These are phyloP conservation scores for Mycena rosella DNA, from an alignment of 768 basidiomycete genomes.

Conservation along the genomic window DNA sequence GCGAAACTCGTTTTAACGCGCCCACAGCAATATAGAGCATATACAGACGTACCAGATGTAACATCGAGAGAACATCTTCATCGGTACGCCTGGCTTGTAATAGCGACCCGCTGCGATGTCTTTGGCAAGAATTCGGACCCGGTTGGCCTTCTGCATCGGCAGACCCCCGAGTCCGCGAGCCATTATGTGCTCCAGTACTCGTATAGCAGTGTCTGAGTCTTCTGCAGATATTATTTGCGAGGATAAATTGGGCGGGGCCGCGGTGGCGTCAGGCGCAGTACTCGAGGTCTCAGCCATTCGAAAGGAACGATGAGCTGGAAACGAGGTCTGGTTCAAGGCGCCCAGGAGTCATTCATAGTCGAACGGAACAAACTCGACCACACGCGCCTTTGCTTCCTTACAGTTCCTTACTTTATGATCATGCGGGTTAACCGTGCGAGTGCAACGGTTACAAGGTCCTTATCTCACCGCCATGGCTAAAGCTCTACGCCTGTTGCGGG, in stretches of 20 bases:
- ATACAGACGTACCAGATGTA: constrained; percentile 31
- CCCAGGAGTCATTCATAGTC: neutral
- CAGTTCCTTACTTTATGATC: neutral
- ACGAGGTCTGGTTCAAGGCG: too few species aligned
- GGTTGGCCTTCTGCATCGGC: constrained; percentile 28
- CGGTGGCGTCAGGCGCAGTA: too few species aligned
- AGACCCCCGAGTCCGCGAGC: constrained; percentile 25
- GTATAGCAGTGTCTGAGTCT: constrained; percentile 26
- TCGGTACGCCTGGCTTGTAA: constrained; percentile 29
- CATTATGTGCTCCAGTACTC: constrained; percentile 34
- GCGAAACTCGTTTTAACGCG: neutral
- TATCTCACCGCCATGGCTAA: constrained; percentile 21
- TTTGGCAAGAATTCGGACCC: constrained; percentile 34
- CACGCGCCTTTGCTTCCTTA: neutral
- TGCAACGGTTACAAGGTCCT: neutral
- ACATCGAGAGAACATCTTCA: constrained; percentile 30
- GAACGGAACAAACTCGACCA: neutral
- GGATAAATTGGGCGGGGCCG: too few species aligned
- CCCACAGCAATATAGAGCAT: neutral
- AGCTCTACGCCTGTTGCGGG: constrained; percentile 20
- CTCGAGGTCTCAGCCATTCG: constrained; percentile 12
- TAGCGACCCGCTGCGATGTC: constrained; percentile 36
- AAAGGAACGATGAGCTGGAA: neutral
- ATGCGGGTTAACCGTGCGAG: constrained; percentile 1
- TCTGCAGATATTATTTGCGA: constrained; percentile 21